Base-by-base conservation (phyloP, 768 basidiomycete species). In the Gyrodon lividus region DNA sequence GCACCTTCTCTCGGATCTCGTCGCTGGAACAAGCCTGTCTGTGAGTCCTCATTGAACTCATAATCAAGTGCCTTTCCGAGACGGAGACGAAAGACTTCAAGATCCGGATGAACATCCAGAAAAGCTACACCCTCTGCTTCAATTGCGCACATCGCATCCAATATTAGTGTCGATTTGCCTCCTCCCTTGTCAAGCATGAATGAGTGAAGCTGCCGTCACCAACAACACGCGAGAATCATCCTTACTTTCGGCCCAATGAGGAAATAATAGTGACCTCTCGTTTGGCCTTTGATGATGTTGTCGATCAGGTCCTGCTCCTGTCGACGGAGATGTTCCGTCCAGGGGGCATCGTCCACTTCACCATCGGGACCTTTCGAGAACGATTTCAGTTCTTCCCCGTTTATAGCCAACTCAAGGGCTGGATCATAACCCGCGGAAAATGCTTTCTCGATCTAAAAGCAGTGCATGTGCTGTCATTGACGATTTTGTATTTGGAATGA, bases 51-150 rank as follows among this genome's bases (percentile, higher is more conserved):
- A 55, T 87, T 84, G 72, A 78, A 93, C 65, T 96, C 92, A 61
- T 84, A 92, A 59, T 92, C 89, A 37, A 93, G 70, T 10, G 89
- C 84, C 67, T 92, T 92, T 42, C 92, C 92, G 22, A 96, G 76
- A 37, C 91, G 82, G 35, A 93, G 76, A 50, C 87, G 78, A 72
- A 95, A 92, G 28, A 94, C 88, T 66, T 92, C 89, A 16, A 94
- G 74, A 69, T 92, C 89, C 17, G 88, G 88, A 67, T 92, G 90
- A 13, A 87, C 91, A 64, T 90, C 89, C 61, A 84, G 86, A 72
- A 91, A 78, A 8, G 86, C 81, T 23, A 88, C 80, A 34, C 88
- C 81, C 34, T 83, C 77, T 4, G 90, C 92, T 47, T 83, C 72
- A 56, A 83, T 84, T 4, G 77, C 74, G 19, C 80, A 70, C 89